Base-by-base conservation (phyloP, 768 basidiomycete genomes). In the Mycena venus region DNA sequence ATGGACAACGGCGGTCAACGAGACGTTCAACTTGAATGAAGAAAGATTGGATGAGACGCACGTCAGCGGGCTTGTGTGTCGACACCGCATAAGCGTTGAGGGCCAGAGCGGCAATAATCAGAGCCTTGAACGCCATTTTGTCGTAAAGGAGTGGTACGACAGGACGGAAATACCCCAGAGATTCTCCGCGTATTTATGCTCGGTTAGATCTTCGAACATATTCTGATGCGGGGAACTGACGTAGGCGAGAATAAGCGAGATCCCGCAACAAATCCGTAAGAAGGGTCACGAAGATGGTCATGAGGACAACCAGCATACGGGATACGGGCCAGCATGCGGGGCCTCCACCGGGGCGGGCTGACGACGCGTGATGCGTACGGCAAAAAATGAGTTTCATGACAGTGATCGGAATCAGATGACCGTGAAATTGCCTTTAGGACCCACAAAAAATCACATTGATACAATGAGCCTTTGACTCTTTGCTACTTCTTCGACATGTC, bases 401-500 rank as follows among this genome's bases (percentile, higher is more conserved):
- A 11, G 8, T 25, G 36, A 60, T 38, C n/a, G n/a, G 58, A 25
- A 27, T 64, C 62, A 71, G 58, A 42, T 71, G 62, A 64, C 62
- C 62, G 44, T 23, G 56, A 56, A 63, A 4, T 32, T 19, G 31
- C 3, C 19, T 19, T 56, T 56, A 19, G n/a, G n/a, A n/a, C n/a
- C n/a, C n/a, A n/a, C n/a, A n/a, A 21, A 56, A 53, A 27, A 53
- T 25, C 25, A n/a, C 51, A 32, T 31, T 32, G 8, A 32, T 49
- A 49, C 17, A 38, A 38, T 27, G 25, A 23, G n/a, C n/a, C 14
- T 25, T 14, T 14, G 34, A 21, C 0, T 17, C 23, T 7, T 17
- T 32, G 59, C 73, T 71, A 80, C 51, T 44, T 68, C 38, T 36
- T 38, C 56, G 78, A 76, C 84, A 90, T 86, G 27, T 85, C 83